phyloP scores from a whole-genome alignment of 176 grass and related monocot genomes.

The Lolium perenne region DNA sequence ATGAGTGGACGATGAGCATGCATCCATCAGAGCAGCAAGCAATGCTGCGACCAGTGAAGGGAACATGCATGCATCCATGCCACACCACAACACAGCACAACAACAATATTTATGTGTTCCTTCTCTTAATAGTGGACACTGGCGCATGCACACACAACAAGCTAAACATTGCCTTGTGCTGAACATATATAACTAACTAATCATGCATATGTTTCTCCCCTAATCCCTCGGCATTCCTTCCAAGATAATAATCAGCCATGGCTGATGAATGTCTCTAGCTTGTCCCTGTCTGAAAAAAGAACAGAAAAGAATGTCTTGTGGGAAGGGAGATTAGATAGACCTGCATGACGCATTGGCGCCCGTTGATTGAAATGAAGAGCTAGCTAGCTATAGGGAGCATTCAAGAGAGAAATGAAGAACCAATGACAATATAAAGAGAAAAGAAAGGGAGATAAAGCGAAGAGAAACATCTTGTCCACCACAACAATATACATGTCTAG shows the following conservation, averaged over 20 bases:
- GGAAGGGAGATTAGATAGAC: neutral
- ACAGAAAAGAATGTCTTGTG: neutral
- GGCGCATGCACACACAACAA: neutral
- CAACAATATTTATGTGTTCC: neutral
- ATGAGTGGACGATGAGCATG: neutral
- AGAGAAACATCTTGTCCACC: neutral
- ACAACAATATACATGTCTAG: neutral
- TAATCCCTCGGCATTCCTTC: neutral
- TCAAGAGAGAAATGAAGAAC: neutral
- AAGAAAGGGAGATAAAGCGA: neutral
- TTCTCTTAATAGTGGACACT: neutral
- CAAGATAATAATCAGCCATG: neutral
- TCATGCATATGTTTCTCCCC: constrained; percentile 1
- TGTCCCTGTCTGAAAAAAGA: neutral
- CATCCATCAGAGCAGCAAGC: neutral
- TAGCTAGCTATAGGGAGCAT: neutral
- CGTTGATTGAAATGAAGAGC: neutral
- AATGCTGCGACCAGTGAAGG: neutral
- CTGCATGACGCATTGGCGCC: neutral
- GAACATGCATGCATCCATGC: constrained; percentile 17
- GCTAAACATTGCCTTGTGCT: neutral
- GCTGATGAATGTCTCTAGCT: neutral
- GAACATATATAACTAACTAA: neutral
- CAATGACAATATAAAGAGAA: neutral
- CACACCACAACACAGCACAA: neutral